Percentiles rank a stretch among this genome's conserved stretches.
These are phyloP conservation scores for Neoboletus subvelutipes DNA, from an alignment of 768 basidiomycete species.

Conservation along the genomic window DNA sequence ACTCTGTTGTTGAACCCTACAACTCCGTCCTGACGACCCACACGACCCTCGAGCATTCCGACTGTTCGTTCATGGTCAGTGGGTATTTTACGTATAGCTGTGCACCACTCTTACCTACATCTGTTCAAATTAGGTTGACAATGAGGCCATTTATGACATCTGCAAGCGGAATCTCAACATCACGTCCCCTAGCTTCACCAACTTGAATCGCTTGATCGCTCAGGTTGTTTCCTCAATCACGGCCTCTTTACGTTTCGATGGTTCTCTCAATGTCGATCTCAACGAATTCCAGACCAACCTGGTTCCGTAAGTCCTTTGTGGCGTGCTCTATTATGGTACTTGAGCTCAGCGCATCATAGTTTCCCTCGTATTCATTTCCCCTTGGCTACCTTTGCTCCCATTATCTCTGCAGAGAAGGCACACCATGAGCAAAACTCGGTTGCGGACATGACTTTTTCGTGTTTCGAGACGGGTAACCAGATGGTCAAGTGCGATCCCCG, in stretches of 20 bases:
- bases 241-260: constrained; percentile 76
- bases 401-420: constrained; percentile 92
- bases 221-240: constrained; percentile 99
- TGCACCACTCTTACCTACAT: constrained; percentile 4
- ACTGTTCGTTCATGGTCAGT: constrained; percentile 97
- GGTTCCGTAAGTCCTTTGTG: constrained; percentile 71
- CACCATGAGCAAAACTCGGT: constrained; percentile 97
- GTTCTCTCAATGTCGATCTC: constrained; percentile 66
- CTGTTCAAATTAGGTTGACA: constrained; percentile 56
- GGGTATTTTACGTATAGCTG: constrained; percentile 7
- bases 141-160: constrained; percentile 76
- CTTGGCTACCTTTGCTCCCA: constrained; percentile 92
- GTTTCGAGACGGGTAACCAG: constrained; percentile 77
- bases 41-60: constrained; percentile 97
- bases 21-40: constrained; percentile 97
- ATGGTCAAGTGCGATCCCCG: constrained; percentile 81
- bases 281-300: constrained; percentile 99
- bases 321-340: neutral
- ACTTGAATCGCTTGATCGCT: constrained; percentile 95
- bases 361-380: constrained; percentile 99
- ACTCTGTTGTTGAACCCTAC: constrained; percentile 97
- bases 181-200: constrained; percentile 84
- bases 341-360: constrained; percentile 36
- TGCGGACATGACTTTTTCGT: constrained; percentile 95
- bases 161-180: constrained; percentile 92